phyloP scores from a whole-genome alignment of 1,284 basidiomycete genomes.

The Trametes polyzona region DNA sequence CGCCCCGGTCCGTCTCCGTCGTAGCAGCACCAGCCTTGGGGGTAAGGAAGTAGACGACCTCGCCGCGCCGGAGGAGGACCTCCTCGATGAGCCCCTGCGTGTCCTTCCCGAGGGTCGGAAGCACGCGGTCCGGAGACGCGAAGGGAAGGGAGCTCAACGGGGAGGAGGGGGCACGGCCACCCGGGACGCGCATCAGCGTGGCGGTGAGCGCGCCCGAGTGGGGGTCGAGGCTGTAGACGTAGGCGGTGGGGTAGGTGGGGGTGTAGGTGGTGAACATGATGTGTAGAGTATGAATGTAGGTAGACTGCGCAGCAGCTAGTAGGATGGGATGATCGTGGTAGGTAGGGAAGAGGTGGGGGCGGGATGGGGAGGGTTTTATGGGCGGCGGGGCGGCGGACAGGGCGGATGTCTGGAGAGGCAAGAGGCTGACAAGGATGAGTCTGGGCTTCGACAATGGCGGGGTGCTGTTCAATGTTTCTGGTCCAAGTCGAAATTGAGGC shows the following conservation, averaged over 20 bases:
- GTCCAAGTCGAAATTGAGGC: neutral
- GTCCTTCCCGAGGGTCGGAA: constrained; percentile 10
- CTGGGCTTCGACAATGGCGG: neutral
- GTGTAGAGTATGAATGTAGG: neutral
- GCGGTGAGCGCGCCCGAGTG: constrained; percentile 5
- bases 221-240: constrained; percentile 15
- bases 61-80: constrained; percentile 5
- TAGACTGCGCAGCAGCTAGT: constrained; percentile 11
- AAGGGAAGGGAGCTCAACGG: neutral
- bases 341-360: constrained; percentile 7
- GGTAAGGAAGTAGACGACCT: constrained; percentile 11
- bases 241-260: neutral
- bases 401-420: neutral
- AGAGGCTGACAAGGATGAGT: too few species aligned
- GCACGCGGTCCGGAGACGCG: neutral
- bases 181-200: constrained; percentile 11
- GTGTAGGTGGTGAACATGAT: neutral
- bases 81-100: constrained; percentile 12
- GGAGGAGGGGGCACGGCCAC: neutral
- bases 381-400: neutral
- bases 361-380: neutral
- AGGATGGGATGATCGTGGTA: neutral
- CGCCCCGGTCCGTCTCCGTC: neutral
- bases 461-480: neutral
- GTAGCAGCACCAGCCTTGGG: neutral